phyloP scores from a whole-genome alignment of 352 stramenopile species.

The Globisporangium recalcitrans region DNA sequence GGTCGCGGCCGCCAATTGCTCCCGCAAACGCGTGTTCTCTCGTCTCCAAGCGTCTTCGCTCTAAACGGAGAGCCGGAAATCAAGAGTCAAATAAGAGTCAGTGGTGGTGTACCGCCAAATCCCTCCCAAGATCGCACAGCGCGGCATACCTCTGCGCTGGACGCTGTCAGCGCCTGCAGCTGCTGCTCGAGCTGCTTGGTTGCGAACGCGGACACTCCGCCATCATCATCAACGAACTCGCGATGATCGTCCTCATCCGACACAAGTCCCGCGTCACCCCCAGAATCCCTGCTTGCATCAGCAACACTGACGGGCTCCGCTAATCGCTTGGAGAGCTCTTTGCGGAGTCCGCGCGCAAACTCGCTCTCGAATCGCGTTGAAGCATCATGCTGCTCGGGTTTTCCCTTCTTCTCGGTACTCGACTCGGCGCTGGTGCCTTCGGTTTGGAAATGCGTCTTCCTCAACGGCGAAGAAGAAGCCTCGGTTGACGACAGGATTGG shows the following conservation, averaged over 20 bases:
- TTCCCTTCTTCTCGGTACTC: neutral
- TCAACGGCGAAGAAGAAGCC: neutral
- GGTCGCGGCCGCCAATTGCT: slow-evolving; percentile 11
- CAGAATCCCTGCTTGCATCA: neutral
- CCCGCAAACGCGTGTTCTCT: slow-evolving; percentile 23
- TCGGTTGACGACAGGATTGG: neutral
- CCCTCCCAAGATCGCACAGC: too few relatives aligned
- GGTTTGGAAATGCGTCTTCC: neutral
- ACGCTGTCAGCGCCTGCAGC: neutral
- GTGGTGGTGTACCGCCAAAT: too few relatives aligned
- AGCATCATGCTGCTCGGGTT: neutral
- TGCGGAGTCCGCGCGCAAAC: slow-evolving; percentile 10
- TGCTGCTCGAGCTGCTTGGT: neutral
- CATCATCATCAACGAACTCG: slow-evolving; percentile 2
- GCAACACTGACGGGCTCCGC: neutral
- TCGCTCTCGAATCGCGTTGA: neutral
- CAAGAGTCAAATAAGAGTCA: too few relatives aligned
- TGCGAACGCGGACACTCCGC: neutral
- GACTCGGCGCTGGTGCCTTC: neutral
- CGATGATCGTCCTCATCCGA: neutral
- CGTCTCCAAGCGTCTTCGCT: slow-evolving; percentile 24
- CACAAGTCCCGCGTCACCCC: neutral
- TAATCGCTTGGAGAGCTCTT: slow-evolving; percentile 16
- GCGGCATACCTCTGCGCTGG: slow-evolving; percentile 6
- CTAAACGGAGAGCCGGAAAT: neutral